These are phyloP conservation scores for Penicillium sp. DNA, from an alignment of 2,329 filamentous ascomycete species.

Conservation along the genomic window DNA sequence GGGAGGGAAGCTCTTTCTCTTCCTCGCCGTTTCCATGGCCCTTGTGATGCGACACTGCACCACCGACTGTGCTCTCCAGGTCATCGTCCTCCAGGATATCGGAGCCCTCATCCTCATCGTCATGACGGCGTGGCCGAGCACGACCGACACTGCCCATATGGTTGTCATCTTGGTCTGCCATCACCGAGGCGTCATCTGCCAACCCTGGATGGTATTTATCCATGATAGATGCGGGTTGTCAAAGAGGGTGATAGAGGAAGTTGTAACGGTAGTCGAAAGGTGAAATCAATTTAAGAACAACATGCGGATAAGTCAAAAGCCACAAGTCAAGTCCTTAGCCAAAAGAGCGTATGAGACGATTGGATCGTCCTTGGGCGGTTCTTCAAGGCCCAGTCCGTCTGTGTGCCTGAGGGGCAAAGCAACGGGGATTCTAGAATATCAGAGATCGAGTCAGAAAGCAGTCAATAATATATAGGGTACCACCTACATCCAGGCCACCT, in stretches of 20 bases:
- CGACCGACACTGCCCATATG: conserved; percentile 67
- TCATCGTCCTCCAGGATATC: conserved; percentile 86
- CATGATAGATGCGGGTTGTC: conserved; percentile 83
- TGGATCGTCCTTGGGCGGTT: conserved; percentile 31
- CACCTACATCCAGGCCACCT: conserved; percentile 32
- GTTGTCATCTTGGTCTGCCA: conserved; percentile 72
- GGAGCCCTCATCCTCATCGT: conserved; percentile 88
- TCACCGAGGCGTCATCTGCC: conserved; percentile 26
- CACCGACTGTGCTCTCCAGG: conserved; percentile 75
- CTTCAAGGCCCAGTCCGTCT: conserved; percentile 26
- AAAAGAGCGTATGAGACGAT: conserved; percentile 39
- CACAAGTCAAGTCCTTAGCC: conserved; percentile 19
- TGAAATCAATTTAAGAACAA: conserved; percentile 14
- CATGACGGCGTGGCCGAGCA: conserved; percentile 71
- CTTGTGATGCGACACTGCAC: conserved; percentile 75
- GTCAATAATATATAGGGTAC: background rate
- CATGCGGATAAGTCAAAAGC: conserved; percentile 10
- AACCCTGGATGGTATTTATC: conserved; percentile 64
- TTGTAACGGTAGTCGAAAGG: conserved; percentile 11
- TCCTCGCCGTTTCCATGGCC: conserved; percentile 67
- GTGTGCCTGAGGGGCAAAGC: conserved; percentile 43
- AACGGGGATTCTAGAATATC: conserved; percentile 28
- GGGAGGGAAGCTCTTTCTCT: conserved; percentile 87
- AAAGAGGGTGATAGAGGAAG: conserved; percentile 70
- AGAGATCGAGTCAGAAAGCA: conserved; percentile 19